Evolutionary conservation across 1,139 yeast species (phyloP).

Genomic region (Suhomyces terraborum): DNA sequence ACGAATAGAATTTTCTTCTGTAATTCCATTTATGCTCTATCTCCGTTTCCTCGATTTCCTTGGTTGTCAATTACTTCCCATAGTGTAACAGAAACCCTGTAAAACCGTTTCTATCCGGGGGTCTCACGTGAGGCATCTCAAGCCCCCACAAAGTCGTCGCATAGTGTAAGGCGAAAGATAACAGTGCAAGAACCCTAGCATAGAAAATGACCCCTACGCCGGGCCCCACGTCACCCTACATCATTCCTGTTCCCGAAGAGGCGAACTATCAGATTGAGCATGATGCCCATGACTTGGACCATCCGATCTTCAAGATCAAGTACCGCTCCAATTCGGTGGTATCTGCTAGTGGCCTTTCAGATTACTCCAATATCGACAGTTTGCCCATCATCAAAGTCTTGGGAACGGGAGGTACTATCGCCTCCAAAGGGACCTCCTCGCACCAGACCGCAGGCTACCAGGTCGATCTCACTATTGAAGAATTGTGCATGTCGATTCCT

Average conservation of each 20-base stretch:
- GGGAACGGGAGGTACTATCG: conserved; percentile 77
- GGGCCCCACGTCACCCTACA: conserved; percentile 1
- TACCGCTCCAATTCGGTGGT: conserved; percentile 25
- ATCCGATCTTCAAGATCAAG: conserved; percentile 26
- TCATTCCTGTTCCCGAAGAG: conserved; percentile 10
- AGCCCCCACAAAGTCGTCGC: no score
- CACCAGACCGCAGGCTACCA: conserved; percentile 69
- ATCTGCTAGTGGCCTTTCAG: conserved; percentile 20
- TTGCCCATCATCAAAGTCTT: conserved; percentile 55
- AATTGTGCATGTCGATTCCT: conserved; percentile 58
- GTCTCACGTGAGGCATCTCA: background rate
- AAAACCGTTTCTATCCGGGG: conserved; percentile 1
- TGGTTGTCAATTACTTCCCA: no score
- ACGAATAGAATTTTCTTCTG: no score
- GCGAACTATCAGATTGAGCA: conserved; percentile 22
- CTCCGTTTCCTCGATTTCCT: no score
- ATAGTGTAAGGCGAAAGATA: no score
- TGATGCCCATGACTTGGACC: conserved; percentile 20
- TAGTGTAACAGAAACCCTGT: background rate
- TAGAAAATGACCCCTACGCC: background rate
- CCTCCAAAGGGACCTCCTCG: conserved; percentile 58
- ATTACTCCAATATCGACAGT: conserved; percentile 15
- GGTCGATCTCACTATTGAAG: conserved; percentile 67
- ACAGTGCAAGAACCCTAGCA: background rate
- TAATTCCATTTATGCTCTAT: no score